These are phyloP conservation scores for Takakia lepidozioides DNA, from an alignment of 225 moss, liverwort and hornwort species.

Conservation along the genomic window DNA sequence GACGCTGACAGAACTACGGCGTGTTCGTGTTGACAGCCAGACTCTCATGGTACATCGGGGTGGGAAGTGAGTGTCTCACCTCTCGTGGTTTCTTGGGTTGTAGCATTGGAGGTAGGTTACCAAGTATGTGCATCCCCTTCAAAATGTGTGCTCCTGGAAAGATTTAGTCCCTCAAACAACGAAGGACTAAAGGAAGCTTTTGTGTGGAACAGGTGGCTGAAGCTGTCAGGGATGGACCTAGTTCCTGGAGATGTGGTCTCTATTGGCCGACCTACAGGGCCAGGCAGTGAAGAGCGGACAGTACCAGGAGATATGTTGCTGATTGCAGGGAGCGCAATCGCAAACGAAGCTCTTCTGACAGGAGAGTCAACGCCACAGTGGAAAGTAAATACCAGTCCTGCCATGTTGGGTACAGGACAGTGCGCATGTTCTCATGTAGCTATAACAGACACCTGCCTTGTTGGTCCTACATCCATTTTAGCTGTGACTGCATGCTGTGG, in stretches of 20 bases:
- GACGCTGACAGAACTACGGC: constrained; percentile 87
- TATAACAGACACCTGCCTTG: too few relatives aligned
- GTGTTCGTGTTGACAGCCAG: constrained; percentile 93
- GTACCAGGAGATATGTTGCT: constrained; percentile 96
- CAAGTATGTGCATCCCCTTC: too few relatives aligned
- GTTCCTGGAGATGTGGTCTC: constrained; percentile 96
- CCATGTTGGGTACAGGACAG: too few relatives aligned
- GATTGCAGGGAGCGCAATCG: constrained; percentile 87
- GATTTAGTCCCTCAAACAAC: too few relatives aligned
- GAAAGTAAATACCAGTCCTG: constrained; percentile 66
- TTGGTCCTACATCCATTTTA: too few relatives aligned
- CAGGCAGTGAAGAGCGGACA: constrained; percentile 90
- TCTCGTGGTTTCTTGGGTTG: too few relatives aligned
- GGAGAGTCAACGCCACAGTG: constrained; percentile 99
- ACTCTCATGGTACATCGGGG: constrained; percentile 89
- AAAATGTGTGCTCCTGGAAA: too few relatives aligned
- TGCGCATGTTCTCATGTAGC: too few relatives aligned
- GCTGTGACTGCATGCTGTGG: too few relatives aligned
- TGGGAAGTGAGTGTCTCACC: constrained; percentile 64
- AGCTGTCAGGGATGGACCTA: constrained; percentile 90
- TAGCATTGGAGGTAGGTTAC: too few relatives aligned
- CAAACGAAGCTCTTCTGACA: constrained; percentile 91
- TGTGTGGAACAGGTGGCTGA: constrained; percentile 66
- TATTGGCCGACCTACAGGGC: constrained; percentile 87
- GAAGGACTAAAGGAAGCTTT: background rate